Evolutionary conservation across 179 eudicot species (phyloP), one percentile per base, ranked within the genome.

Genomic region (Drosera spatulata): DNA sequence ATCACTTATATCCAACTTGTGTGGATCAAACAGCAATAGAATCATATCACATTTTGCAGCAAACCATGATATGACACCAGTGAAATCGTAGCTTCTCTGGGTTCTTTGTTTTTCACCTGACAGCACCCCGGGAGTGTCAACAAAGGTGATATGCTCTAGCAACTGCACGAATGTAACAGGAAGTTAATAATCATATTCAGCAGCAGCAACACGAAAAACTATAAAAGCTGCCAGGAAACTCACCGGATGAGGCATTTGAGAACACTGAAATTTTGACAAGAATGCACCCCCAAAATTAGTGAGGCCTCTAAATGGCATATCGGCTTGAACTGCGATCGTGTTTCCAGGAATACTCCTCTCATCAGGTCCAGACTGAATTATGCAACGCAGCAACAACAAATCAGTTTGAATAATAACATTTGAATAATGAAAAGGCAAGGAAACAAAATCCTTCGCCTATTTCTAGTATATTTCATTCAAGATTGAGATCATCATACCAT

Each of bases 331-430:
- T 43, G 96, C 98, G 59, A 91, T 71, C 22, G 96, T 91, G 73
- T 91, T 91, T 57, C 96, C 98, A n/a, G 98, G 98, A 64, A 91
- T 79, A 72, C 89, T 91, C 73, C 98, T 88, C 69, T 86, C 96
- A 78, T 88, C 98, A 50, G 96, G 88, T 60, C 98, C 98, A 68
- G 89, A 78, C 98, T 88, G 67, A 42, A 49, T 53, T 2, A 39
- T 11, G 10, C 33, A 8, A 60, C 6, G 1, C 33, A 22, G 33
- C 33, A 22, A 22, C 33, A 22, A 22, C 33, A 22, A 22, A 22
- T 22, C 1, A 22, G 33, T 22, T 22, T 22, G 33, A 22, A 22
- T 22, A 22, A 22, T 22, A n/a, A n/a, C n/a, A n/a, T 22, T 22
- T 22, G 33, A 22, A 22, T 22, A 22, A 22, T 22, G 33, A 22